Evolutionary conservation across 192 early-diverging fungal species (phyloP), one percentile per base, ranked within the genome.

Genomic region (Coemansia sp.): DNA sequence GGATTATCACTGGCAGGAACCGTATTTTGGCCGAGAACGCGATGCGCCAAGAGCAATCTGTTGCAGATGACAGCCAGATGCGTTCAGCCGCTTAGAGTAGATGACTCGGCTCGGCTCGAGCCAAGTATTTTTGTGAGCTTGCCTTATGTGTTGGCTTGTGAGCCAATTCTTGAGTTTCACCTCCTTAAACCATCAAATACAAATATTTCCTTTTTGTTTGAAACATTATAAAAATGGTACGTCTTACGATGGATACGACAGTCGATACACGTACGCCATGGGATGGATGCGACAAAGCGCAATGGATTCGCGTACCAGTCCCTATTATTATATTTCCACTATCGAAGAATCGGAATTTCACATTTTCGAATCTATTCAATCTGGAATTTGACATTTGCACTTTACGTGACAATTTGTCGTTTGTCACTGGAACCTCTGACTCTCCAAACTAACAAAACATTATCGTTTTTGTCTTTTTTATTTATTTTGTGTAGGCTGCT

Each of bases 1-100:
- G 92, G 92, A 86, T 90, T 24, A 67, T 72, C 27, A 42, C 60
- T 27, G 70, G 76, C 46, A 63, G 69, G 27, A 83, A 78, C 42
- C 50, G 19, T n/a, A 53, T 50, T 4, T 51, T 78, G 42, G 76
- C 76, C 9, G 70, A 75, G 15, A 78, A 78, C 59, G 81, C 81
- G n/a, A 22, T 64, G 62, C 65, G 51, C 45, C 74, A 76, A 63
- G 65, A 76, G 42, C 27, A 12, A 22, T 61, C 59, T 0, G 3
- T 38, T 17, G 24, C 10, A 12, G 29, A 48, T 12, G 32, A 29
- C 39, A 40, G 64, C 1, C 60, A 24, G n/a, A 69, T 64, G 67
- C 67, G 62, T 39, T 74, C 72, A 13, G 50, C 61, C 1, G 72
- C 72, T 0, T 74, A 62, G 41, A 17, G 2, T 4, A 2, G 11